A percentile compares a stretch with the other conserved stretches of the same genome.
phyloP scores from a whole-genome alignment of 805 yeast species.

The Brettanomyces bruxellensis region DNA sequence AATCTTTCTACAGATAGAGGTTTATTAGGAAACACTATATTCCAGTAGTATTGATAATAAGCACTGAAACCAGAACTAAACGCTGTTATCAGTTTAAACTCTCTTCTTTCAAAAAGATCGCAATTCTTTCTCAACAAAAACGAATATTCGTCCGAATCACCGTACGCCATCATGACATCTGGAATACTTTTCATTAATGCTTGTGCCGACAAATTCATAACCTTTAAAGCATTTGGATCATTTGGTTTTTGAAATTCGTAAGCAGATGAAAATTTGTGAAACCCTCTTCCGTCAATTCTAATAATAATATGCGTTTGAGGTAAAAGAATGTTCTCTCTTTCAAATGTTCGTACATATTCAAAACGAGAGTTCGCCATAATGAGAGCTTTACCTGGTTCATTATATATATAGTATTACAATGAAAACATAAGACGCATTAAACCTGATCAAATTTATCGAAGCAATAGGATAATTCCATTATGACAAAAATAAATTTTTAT shows the following conservation, averaged over 20 bases:
- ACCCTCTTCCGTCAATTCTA: constrained; percentile 89
- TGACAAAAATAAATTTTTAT: too few relatives aligned
- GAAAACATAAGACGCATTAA: too few relatives aligned
- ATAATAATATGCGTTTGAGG: constrained; percentile 79
- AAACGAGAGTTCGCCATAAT: constrained; percentile 76
- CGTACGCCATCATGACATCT: constrained; percentile 77
- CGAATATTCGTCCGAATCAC: constrained; percentile 92
- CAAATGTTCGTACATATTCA: constrained; percentile 82
- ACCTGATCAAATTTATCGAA: too few relatives aligned
- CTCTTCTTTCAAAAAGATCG: constrained; percentile 73
- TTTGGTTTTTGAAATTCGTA: constrained; percentile 83
- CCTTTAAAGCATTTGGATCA: constrained; percentile 61
- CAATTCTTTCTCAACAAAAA: constrained; percentile 62
- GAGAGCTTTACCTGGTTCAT: too few relatives aligned
- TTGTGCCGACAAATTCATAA: constrained; percentile 77
- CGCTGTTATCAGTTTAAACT: constrained; percentile 69
- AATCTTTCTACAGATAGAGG: constrained; percentile 33
- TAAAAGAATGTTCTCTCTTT: constrained; percentile 58
- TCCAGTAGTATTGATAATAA: constrained; percentile 65
- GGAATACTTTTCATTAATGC: constrained; percentile 54
- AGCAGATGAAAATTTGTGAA: constrained; percentile 69
- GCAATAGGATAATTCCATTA: too few relatives aligned
- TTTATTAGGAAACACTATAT: constrained; percentile 43
- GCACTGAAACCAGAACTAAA: constrained; percentile 79
- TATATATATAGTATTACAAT: too few relatives aligned